Evolutionary conservation across 1,284 basidiomycete species (phyloP), one percentile per base, ranked within the genome.

Genomic region (Ganoderma sinense): DNA sequence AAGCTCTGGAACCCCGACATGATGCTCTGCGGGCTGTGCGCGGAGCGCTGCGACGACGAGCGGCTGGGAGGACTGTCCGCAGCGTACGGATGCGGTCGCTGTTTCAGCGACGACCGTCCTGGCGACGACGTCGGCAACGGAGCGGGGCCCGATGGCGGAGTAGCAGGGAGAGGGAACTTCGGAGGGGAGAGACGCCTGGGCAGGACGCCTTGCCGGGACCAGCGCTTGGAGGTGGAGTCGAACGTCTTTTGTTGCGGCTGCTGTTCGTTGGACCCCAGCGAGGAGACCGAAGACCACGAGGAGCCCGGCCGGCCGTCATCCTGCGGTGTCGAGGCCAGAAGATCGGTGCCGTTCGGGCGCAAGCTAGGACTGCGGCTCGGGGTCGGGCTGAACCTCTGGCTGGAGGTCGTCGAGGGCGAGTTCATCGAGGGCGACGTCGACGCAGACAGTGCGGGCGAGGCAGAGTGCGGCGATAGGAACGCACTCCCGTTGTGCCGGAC

Each of bases 191-290:
- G 77, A 48, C 85, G 83, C 53, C 86, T 84, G 2, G 89, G 89
- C 45, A 90, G 80, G 18, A 80, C 78, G 20, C 83, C 84, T 74
- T 88, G 89, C 58, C 88, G 84, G 23, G 91, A 91, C 89, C 91
- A 91, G 33, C 80, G 79, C 65, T 82, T 80, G 29, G 81, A 82
- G 4, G 83, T 82, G 64, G 80, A 78, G 51, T 85, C 85, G 45
- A 75, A 80, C 58, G 76, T 79, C 76, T 67, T 74, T 66, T 45
- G 80, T 71, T 62, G 69, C 26, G 67, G 64, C 14, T 45, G 68
- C 26, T 76, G 74, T 53, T 74, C 84, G 78, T 55, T 86, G 2
- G 87, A 88, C 1, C 82, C 84, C 53, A 83, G 78, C 0, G 88
- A 89, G 0, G 88, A 89, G 7, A 86, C 83, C 0, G 87, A 88